phyloP scores from a whole-genome alignment of 2,329 filamentous ascomycete species.

The Stagonosporopsis rhizophila region DNA sequence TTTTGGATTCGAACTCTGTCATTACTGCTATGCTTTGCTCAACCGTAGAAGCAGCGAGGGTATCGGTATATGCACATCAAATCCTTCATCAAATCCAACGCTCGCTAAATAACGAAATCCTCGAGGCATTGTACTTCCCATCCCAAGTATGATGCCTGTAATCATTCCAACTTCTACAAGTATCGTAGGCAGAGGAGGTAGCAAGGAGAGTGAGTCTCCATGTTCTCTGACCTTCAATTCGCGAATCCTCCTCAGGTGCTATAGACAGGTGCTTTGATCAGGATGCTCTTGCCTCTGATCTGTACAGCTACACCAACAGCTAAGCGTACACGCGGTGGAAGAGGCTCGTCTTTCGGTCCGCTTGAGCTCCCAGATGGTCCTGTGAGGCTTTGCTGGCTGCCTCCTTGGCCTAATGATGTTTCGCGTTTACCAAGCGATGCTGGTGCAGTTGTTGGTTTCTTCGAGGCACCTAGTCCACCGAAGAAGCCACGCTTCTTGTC shows the following conservation, averaged over 20 bases:
- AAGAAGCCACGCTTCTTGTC: slow-evolving; percentile 54
- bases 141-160: slow-evolving; percentile 20
- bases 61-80: slow-evolving; percentile 42
- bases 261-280: slow-evolving; percentile 59
- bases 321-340: slow-evolving; percentile 55
- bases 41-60: slow-evolving; percentile 44
- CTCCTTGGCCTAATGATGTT: slow-evolving; percentile 48
- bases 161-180: slow-evolving; percentile 11
- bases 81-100: slow-evolving; percentile 21
- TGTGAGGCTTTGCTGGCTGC: slow-evolving; percentile 46
- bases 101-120: slow-evolving; percentile 18
- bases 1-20: background rate
- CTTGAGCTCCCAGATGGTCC: slow-evolving; percentile 51
- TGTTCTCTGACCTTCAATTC: background rate
- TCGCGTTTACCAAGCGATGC: slow-evolving; percentile 50
- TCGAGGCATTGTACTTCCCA: slow-evolving; percentile 6
- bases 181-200: slow-evolving; percentile 5
- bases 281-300: slow-evolving; percentile 56
- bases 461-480: slow-evolving; percentile 50
- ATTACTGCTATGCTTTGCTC: slow-evolving; percentile 11
- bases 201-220: background rate
- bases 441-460: slow-evolving; percentile 43
- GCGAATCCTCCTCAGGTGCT: slow-evolving; percentile 37
- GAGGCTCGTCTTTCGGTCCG: slow-evolving; percentile 49
- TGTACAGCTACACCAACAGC: slow-evolving; percentile 57